A percentile compares a stretch with the other conserved stretches of the same genome.
phyloP scores from a whole-genome alignment of 1,139 yeast species.

The Yamadazyma atmosphaerica region DNA sequence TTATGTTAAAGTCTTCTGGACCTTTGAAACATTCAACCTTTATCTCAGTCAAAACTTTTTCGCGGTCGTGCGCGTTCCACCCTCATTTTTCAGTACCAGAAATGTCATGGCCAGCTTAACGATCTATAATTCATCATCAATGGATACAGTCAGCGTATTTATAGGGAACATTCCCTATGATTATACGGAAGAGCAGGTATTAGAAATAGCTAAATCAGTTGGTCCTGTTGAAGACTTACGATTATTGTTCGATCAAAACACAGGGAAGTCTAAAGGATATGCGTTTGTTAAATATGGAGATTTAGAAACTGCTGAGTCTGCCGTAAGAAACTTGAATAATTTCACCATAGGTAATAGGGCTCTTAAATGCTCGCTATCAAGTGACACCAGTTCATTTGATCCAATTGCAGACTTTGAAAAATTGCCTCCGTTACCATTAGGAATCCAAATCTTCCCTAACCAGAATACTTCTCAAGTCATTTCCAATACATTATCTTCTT shows the following conservation, averaged over 20 bases:
- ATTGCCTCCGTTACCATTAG: constrained; percentile 48
- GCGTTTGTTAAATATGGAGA: constrained; percentile 82
- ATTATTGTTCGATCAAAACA: constrained; percentile 80
- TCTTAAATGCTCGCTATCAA: constrained; percentile 72
- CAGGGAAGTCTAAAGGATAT: constrained; percentile 90
- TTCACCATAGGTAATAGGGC: constrained; percentile 72
- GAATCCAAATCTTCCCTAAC: constrained; percentile 52
- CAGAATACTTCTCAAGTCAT: constrained; percentile 63
- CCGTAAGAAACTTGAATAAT: constrained; percentile 84
- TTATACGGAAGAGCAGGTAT: constrained; percentile 84
- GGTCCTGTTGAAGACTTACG: constrained; percentile 84
- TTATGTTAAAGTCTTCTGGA: no score
- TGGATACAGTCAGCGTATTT: constrained; percentile 28
- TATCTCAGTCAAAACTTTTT: not conserved
- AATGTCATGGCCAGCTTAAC: no score
- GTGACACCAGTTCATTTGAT: constrained; percentile 32
- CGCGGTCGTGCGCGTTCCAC: not conserved
- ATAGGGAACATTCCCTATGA: constrained; percentile 42
- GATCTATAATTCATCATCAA: no score
- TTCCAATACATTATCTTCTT: constrained; percentile 55
- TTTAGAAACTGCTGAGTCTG: constrained; percentile 82
- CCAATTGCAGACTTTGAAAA: constrained; percentile 19
- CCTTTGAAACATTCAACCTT: no score
- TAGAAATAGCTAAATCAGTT: constrained; percentile 73
- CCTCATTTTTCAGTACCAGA: no score